Percentiles rank a stretch among this genome's conserved stretches.
Conservation (phyloP, 148 eudicot species). For the Chenopodium formosanum region DNA sequence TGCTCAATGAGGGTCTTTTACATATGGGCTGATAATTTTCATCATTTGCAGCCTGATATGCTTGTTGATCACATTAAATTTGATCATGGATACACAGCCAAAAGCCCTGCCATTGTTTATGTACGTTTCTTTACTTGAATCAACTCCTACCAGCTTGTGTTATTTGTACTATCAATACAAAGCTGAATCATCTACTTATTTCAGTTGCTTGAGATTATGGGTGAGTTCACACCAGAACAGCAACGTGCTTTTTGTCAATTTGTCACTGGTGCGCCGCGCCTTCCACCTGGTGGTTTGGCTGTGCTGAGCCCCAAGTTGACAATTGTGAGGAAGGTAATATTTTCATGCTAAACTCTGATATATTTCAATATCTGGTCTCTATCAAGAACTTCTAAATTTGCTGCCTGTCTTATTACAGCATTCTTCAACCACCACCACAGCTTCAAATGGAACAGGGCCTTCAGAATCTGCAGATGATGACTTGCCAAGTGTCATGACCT, state of each 20-base stretch:
- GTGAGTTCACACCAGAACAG: slow-evolving; percentile 85
- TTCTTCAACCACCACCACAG: slow-evolving; percentile 51
- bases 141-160: neutral
- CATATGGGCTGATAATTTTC: slow-evolving; percentile 10
- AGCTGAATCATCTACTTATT: slow-evolving; percentile 5
- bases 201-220: slow-evolving; percentile 93
- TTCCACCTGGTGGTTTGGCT: slow-evolving; percentile 94
- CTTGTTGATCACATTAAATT: slow-evolving; percentile 92
- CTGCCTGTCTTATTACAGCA: slow-evolving; percentile 42
- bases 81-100: slow-evolving; percentile 97
- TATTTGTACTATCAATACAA: neutral
- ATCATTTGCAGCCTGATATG: slow-evolving; percentile 70
- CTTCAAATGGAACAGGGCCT: slow-evolving; percentile 46
- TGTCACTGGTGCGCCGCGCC: slow-evolving; percentile 95
- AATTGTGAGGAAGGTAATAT: slow-evolving; percentile 88
- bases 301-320: slow-evolving; percentile 89
- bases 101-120: slow-evolving; percentile 84
- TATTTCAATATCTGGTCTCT: neutral
- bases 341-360: neutral
- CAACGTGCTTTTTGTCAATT: slow-evolving; percentile 96
- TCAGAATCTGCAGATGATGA: slow-evolving; percentile 82
- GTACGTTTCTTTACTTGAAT: slow-evolving; percentile 33
- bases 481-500: slow-evolving; percentile 98
- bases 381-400: neutral
- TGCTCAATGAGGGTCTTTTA: slow-evolving; percentile 3